phyloP scores from a whole-genome alignment of 805 yeast species.

The Jamesozyma piceae region DNA sequence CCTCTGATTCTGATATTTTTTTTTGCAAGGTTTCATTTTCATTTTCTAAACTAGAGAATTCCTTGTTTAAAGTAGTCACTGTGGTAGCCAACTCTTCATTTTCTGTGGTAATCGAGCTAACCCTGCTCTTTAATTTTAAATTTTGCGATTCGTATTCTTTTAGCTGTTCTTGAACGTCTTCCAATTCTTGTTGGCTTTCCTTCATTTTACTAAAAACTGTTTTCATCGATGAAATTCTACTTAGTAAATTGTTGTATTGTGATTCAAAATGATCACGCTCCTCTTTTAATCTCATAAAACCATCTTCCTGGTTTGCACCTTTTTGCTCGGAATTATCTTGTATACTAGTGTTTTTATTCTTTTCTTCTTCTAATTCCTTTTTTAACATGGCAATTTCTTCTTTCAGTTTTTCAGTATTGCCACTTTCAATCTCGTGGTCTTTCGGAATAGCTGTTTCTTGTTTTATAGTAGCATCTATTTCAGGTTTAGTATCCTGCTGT shows the following conservation, averaged over 20 bases:
- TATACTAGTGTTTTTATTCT: neutral
- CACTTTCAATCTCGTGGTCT: neutral
- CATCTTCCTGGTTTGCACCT: neutral
- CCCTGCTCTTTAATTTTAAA: slow-evolving; percentile 28
- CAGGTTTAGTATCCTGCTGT: neutral
- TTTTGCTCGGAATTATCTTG: neutral
- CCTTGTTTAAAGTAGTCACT: slow-evolving; percentile 32
- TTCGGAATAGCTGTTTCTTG: neutral
- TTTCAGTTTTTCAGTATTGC: neutral
- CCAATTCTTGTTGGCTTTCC: slow-evolving; percentile 55
- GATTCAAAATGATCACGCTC: slow-evolving; percentile 51
- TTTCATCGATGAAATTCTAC: slow-evolving; percentile 64
- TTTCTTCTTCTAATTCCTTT: slow-evolving; percentile 4
- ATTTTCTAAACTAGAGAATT: slow-evolving; percentile 38
- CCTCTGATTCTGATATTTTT: slow-evolving; percentile 43
- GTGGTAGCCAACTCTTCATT: slow-evolving; percentile 29
- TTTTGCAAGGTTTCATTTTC: slow-evolving; percentile 43
- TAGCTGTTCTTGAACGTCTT: slow-evolving; percentile 42
- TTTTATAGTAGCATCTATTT: neutral
- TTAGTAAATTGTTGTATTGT: slow-evolving; percentile 53
- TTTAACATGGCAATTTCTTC: slow-evolving; percentile 4
- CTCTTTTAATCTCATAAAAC: slow-evolving; percentile 29
- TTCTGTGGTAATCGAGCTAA: slow-evolving; percentile 29
- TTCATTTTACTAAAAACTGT: slow-evolving; percentile 65
- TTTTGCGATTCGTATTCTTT: slow-evolving; percentile 39